Base-by-base conservation (phyloP, 345 rosid species). In the Tarenaya hassleriana region DNA sequence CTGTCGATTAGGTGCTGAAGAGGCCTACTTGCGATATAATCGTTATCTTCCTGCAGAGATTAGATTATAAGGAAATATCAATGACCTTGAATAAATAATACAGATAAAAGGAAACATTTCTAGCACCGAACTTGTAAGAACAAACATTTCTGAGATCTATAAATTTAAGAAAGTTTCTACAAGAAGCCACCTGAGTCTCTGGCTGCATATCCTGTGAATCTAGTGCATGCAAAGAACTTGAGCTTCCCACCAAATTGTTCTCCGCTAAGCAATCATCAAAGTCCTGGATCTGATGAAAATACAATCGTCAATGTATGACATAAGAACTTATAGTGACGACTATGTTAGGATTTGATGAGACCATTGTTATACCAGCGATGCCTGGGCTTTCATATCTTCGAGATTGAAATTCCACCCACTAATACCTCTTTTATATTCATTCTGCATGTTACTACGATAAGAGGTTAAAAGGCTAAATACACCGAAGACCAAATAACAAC, bases 321-420 rank as follows among this genome's bases (percentile, higher is more conserved):
- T 46, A 40, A 52, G 54, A 60, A 35, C 14, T 42, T 19, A 43
- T 21, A 49, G 63, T 44, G 64, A 40, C 29, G 18, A 47, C 35
- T 16, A 46, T 54, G 10, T 24, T 53, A 16, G 52, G 13, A 1
- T 50, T 41, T 24, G 47, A 55, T 45, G 47, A 48, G 48, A 60
- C 50, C 14, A 60, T 24, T 52, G 42, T 58, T 45, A 43, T 88
- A 92, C 98, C 90, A 88, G 61, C 58, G 98, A 88, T 61, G 98
- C 97, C 64, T 92, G 98, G 73, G 96, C 95, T 68, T 92, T 92
- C 83, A 92, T 60, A 66, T 92, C 95, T 58, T 92, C 98, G 55
- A 92, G 90, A 66, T 92, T 81, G 77, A 92, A 92, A 66, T 92
- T 81, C 98, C 98, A 92, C 47, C 94, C 83, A 54, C 98, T 92